A percentile compares a stretch with the other conserved stretches of the same genome.
Conservation (phyloP, 2,329 filamentous ascomycete species). For the Epichloe hybrida region DNA sequence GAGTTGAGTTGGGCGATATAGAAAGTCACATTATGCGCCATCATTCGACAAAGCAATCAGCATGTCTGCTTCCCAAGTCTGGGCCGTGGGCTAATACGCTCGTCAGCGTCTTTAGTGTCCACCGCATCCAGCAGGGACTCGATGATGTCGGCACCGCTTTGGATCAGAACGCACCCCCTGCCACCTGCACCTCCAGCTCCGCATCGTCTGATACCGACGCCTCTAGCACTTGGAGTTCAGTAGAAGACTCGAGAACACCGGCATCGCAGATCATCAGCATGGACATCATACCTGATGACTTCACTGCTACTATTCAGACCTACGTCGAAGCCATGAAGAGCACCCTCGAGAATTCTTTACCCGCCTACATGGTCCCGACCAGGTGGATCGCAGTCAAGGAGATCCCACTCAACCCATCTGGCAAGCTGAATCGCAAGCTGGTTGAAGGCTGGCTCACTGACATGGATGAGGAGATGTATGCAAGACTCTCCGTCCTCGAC, state of each 20-base stretch:
- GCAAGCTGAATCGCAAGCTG: slow-evolving; percentile 9
- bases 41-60: not conserved
- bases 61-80: not conserved
- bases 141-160: not conserved
- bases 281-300: not conserved
- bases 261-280: not conserved
- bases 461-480: not conserved
- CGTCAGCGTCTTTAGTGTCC: slow-evolving; percentile 2
- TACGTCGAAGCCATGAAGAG: slow-evolving; percentile 4
- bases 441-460: not conserved
- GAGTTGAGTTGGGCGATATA: slow-evolving; percentile 18
- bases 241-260: not conserved
- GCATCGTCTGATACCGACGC: not conserved
- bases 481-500: not conserved
- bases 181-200: not conserved
- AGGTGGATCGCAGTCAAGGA: slow-evolving; percentile 7
- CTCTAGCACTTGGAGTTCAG: not conserved
- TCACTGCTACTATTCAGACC: not conserved
- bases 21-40: slow-evolving; percentile 6
- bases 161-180: not conserved
- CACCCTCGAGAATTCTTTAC: slow-evolving; percentile 5
- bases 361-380: slow-evolving; percentile 10
- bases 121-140: not conserved
- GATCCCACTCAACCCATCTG: slow-evolving; percentile 7
- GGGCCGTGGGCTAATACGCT: slow-evolving; percentile 4